Evolutionary conservation across 2,329 filamentous ascomycete species (phyloP).

Genomic region (Aspergillus fumigatus): DNA sequence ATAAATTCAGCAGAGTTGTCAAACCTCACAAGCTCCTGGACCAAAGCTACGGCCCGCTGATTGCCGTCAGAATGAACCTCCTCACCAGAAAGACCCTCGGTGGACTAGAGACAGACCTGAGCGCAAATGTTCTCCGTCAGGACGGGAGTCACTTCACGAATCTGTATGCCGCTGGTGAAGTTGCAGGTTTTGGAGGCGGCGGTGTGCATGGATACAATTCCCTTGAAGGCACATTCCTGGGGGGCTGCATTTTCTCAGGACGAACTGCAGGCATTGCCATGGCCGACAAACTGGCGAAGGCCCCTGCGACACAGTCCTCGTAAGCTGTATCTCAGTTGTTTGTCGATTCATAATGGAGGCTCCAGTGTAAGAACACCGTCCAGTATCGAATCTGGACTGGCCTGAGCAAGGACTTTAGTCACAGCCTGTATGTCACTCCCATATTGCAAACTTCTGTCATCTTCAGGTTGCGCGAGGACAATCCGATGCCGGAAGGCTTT

Average conservation of each 20-base stretch:
- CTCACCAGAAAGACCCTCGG: conserved; percentile 60
- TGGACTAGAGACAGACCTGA: conserved; percentile 58
- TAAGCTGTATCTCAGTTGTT: not conserved
- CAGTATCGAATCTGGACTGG: conserved; percentile 53
- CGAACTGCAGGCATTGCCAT: conserved; percentile 54
- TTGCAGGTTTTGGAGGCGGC: conserved; percentile 58
- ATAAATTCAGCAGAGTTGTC: conserved; percentile 48
- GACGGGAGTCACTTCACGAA: conserved; percentile 50
- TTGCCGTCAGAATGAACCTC: conserved; percentile 58
- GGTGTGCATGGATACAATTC: conserved; percentile 60
- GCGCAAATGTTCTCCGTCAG: conserved; percentile 51
- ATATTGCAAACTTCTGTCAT: conserved; percentile 89
- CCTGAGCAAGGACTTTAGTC: conserved; percentile 57
- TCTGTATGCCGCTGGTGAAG: conserved; percentile 58
- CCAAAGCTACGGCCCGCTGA: conserved; percentile 53
- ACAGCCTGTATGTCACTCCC: conserved; percentile 74
- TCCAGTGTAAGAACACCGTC: conserved; percentile 58
- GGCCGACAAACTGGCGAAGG: not conserved
- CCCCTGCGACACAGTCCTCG: not conserved
- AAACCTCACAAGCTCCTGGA: conserved; percentile 53
- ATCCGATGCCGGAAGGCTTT: conserved; percentile 90
- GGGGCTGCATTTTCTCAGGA: conserved; percentile 61
- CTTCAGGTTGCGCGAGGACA: conserved; percentile 60
- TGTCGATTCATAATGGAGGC: conserved; percentile 44
- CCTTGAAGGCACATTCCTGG: conserved; percentile 59